Evolutionary conservation across 768 basidiomycete species (phyloP), one percentile per base, ranked within the genome.

Genomic region (Rhodosporidiobolus sp.): DNA sequence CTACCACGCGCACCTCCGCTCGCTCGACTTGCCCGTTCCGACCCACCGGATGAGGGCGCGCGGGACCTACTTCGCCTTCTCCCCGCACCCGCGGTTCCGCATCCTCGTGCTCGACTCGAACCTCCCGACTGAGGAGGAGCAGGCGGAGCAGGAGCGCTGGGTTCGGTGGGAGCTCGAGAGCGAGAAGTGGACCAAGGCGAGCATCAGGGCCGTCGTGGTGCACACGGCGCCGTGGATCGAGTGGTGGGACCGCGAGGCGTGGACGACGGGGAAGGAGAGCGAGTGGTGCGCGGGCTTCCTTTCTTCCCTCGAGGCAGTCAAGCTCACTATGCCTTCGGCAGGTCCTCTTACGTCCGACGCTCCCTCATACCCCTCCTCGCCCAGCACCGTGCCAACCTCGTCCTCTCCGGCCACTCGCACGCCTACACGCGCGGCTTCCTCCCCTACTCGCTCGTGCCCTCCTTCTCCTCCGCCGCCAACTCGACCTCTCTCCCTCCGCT

Each of bases 351-450:
- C 65, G 71, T 76, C 19, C 75, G 71, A n/a, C 53, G 43, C 6
- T 53, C 63, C 3, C 72, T 76, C 28, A 43, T 66, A 0, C 75
- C 75, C 16, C 59, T 70, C 46, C 62, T 73, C 62, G 53, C 69
- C 14, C 53, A 52, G 3, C 35, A 53, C 22, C 22, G n/a, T 30
- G 43, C 56, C n/a, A 10, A 57, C 34, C 68, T 76, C 54, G 43
- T 76, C 48, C 62, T 76, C 43, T 73, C 75, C 5, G 75, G 75
- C 12, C 75, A 76, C 58, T 68, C 68, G 35, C 75, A 76, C 65
- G 53, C 71, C 38, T 76, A 76, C 69, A 60, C 75, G 12, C 75
- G 75, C 56, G 75, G 71, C 8, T 76, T 76, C 65, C 62, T 76
- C 53, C 71, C 75, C 26, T 7, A 12, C 34, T 19, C 68, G 10